A percentile compares a stretch with the other conserved stretches of the same genome.
Conservation (phyloP, 1,284 basidiomycete genomes). For the Pseudozyma sp. region DNA sequence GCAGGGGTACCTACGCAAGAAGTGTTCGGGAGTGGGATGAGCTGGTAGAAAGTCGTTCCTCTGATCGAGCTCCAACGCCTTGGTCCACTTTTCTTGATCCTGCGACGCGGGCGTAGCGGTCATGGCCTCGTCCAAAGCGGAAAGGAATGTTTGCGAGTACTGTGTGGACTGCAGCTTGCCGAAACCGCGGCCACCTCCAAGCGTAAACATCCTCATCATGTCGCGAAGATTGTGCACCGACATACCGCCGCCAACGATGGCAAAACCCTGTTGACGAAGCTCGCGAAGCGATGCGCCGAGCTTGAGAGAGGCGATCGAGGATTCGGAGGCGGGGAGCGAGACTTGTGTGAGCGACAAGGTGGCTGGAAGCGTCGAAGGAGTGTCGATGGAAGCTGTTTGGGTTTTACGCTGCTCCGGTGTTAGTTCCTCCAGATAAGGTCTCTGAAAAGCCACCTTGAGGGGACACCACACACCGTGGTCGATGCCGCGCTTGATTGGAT, state of each 20-base stretch:
- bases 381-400: constrained; percentile 18
- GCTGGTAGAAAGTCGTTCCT: constrained; percentile 28
- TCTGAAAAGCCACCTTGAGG: constrained; percentile 69
- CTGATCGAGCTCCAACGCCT: constrained; percentile 30
- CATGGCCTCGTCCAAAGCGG: constrained; percentile 41
- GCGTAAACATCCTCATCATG: constrained; percentile 20
- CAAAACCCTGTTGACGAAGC: constrained; percentile 63
- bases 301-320: constrained; percentile 63
- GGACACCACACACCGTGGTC: constrained; percentile 72
- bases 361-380: constrained; percentile 46
- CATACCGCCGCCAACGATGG: constrained; percentile 56
- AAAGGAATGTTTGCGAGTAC: constrained; percentile 34
- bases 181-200: constrained; percentile 13
- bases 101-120: constrained; percentile 10
- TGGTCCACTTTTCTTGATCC: constrained; percentile 31
- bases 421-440: constrained; percentile 30
- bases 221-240: constrained; percentile 61
- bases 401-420: constrained; percentile 16
- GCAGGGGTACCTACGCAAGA: constrained; percentile 30
- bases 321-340: constrained; percentile 69
- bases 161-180: constrained; percentile 5
- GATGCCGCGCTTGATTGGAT: constrained; percentile 66
- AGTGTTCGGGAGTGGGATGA: constrained; percentile 53
- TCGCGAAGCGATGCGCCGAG: constrained; percentile 69
- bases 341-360: constrained; percentile 70